Evolutionary conservation across 2,329 filamentous ascomycete genomes (phyloP), one percentile per base, ranked within the genome.

Genomic region (Alternaria sp.): DNA sequence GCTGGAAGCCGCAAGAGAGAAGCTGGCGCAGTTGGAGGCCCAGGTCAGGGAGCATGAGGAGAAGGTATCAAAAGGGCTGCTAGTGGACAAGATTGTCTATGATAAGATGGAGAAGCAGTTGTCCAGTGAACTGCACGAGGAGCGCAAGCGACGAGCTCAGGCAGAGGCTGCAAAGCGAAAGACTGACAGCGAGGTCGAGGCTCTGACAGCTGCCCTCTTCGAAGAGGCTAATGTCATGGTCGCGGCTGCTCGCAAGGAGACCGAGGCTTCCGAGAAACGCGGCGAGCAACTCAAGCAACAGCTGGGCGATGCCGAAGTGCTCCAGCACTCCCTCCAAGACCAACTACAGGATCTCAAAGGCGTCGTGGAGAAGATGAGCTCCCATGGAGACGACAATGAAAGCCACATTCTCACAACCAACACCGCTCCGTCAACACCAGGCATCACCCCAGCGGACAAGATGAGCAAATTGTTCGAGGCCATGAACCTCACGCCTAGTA

Each of bases 201-300:
- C 88, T 53, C 80, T 99, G 65, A 98, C 95, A 0, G 89, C 93
- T 1, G 93, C 93, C 28, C 85, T 99, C n/a, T 99, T 99, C 65
- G 93, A 98, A 75, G 94, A 99, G 82, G 95, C 95, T 51, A 98
- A 99, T 81, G 94, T 91, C 79, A 98, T 99, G 94, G 95, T 99
- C 53, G 92, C 94, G 41, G 89, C 88, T 16, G 94, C 94, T 38
- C 92, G 96, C 62, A 89, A 87, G 65, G 93, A 97, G 69, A 90
- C 93, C 38, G 93, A 97, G 67, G 85, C 86, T 5, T 83, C 94
- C 42, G 89, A 93, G 58, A 91, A 91, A 73, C 92, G 92, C 75
- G 96, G 95, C 71, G 93, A 97, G 58, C 92, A 96, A 78, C 85
- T 98, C 52, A 91, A 88, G 72, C 86, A 90, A 26, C 94, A 98